Base-by-base conservation (phyloP, 148 eudicot genomes). In the Arctostaphylos glauca region DNA sequence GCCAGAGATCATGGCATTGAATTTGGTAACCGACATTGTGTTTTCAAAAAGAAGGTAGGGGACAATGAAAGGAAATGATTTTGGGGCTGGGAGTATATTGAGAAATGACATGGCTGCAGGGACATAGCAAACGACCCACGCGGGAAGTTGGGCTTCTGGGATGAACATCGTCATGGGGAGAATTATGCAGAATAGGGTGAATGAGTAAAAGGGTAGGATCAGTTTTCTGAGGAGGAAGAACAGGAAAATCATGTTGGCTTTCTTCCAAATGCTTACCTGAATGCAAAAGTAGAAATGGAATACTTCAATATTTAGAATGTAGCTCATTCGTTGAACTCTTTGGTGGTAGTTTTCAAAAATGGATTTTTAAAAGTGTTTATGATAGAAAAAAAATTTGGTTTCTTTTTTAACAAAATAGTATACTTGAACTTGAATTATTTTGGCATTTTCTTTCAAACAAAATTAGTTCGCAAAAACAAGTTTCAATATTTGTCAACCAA, bases 161-260 rank as follows among this genome's bases (percentile, higher is more conserved):
- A 96, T 84, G 85, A 96, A 96, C 97, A 96, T 94, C 14, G 99
- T 96, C 98, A 91, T 91, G n/a, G 99, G 99, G n/a, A 96, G 93
- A 50, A 96, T 94, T 53, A 96, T 92, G 84, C 99, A 96, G 80
- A 96, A 96, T 3, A 96, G 93, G 74, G 99, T 96, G 88, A 96
- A 96, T 3, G 98, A 96, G 84, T 96, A 96, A 76, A 96, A 96
- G 52, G 99, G 99, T 52, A 96, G 92, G 52, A 96, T 90, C 85
- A 96, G 83, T 85, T 96, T 96, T 83, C 99, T 84, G 76, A 96
- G 85, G 25, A 96, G 94, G 92, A 96, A 96, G 90, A 96, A 96
- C 23, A 94, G 94, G 83, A 96, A 93, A 9, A 94, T 94, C 90
- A 96, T 49, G 85, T 96, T 96, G 5, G 85, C 87, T 84, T 96